These are phyloP conservation scores for Gossypium gossypioides DNA, from an alignment of 441 rosid genomes.

Conservation along the genomic window DNA sequence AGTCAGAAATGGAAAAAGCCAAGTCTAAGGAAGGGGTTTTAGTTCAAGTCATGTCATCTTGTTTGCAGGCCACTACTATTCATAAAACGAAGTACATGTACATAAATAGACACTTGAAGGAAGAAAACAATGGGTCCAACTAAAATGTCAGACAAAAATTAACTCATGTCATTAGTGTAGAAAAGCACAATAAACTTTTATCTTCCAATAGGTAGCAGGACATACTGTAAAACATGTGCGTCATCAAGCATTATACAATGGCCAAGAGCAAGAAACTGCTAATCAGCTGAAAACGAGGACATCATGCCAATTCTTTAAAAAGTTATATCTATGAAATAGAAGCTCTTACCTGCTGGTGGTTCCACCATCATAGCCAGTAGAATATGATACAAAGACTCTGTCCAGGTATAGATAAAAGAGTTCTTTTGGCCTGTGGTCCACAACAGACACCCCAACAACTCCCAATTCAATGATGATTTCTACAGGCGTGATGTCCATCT, in stretches of 20 bases:
- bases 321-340: background rate
- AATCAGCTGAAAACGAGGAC: background rate
- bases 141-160: background rate
- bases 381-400: conserved; percentile 72
- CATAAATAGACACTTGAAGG: background rate
- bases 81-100: background rate
- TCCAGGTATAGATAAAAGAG: conserved; percentile 69
- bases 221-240: background rate
- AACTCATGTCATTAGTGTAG: background rate
- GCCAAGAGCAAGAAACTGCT: background rate
- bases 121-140: background rate
- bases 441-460: conserved; percentile 74
- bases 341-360: conserved; percentile 70
- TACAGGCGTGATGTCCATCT: conserved; percentile 37
- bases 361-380: conserved; percentile 90
- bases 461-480: conserved; percentile 89
- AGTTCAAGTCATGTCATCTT: background rate
- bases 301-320: background rate
- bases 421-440: conserved; percentile 87
- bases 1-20: background rate
- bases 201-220: background rate
- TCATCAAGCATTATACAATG: background rate
- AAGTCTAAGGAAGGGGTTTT: background rate
- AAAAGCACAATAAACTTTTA: background rate
- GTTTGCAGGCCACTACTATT: background rate